Evolutionary conservation across 2,329 filamentous ascomycete species (phyloP), one percentile per base, ranked within the genome.

Genomic region (Monilinia laxa): DNA sequence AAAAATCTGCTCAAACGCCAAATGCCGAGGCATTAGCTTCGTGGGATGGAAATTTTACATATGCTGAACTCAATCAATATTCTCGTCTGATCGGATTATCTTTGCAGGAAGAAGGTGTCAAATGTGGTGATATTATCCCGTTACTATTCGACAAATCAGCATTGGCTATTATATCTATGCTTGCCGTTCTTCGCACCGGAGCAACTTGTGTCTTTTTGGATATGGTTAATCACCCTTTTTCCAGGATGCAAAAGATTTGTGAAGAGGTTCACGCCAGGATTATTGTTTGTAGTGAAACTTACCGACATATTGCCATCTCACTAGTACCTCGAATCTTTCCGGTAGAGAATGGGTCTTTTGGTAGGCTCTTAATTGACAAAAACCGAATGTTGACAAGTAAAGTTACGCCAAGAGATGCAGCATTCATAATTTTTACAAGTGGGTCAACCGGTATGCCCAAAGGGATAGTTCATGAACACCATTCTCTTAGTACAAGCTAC

Each of bases 341-440:
- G 6, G 47, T 51, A 11, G 45, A 47, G 7, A 47, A 20, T 47
- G 45, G 20, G 20, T 47, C 20, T 47, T 23, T 10, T 6, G n/a
- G n/a, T 23, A 23, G n/a, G 2, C 23, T 23, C 23, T n/a, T 20
- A 23, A 12, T 7, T n/a, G 47, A n/a, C n/a, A 51, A 51, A 51
- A 23, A 11, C 47, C 18, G 45, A 7, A 51, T 0, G 11, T 9
- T 51, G 47, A 51, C 9, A 9, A 51, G 47, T 51, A 7, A 51
- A 51, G 47, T 51, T 7, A 51, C 45, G n/a, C 59, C 69, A 14
- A 57, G 45, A 18, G 66, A 68, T 51, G 63, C 62, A 2, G 64
- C 65, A n/a, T 83, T 80, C 65, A 38, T 82, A 0, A 78, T 77
- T 57, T 82, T 81, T 67, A 82, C 81, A 0, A 82, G 79, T 1